A percentile compares a stretch with the other conserved stretches of the same genome.
These are phyloP conservation scores for Noccaea bulbosa DNA, from an alignment of 345 rosid species.

Conservation along the genomic window DNA sequence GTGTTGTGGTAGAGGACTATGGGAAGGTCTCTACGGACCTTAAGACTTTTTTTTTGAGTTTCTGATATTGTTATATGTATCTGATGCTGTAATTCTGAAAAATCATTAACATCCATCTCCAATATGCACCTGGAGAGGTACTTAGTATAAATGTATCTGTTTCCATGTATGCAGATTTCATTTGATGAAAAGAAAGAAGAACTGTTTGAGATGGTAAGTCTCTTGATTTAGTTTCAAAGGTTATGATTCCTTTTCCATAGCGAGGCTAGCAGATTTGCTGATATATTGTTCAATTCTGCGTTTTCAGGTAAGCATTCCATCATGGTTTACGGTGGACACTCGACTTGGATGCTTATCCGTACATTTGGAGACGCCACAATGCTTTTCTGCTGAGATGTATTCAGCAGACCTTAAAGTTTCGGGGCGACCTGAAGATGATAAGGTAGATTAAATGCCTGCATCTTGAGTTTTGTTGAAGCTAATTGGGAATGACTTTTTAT, in stretches of 20 bases:
- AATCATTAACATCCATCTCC: slow-evolving; percentile 18
- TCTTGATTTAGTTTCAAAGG: not conserved
- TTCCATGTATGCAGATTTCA: slow-evolving; percentile 58
- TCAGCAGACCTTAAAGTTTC: slow-evolving; percentile 87
- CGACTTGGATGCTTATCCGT: slow-evolving; percentile 94
- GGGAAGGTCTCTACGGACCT: slow-evolving; percentile 66
- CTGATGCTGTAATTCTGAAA: not conserved
- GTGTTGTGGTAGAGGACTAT: slow-evolving; percentile 83
- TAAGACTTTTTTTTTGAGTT: slow-evolving; percentile 9
- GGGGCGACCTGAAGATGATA: slow-evolving; percentile 97
- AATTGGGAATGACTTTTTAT: not conserved
- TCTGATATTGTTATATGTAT: slow-evolving; percentile 15
- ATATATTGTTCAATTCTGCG: slow-evolving; percentile 22
- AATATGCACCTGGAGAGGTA: slow-evolving; percentile 16
- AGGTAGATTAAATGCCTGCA: slow-evolving; percentile 53
- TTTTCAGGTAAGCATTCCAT: slow-evolving; percentile 93
- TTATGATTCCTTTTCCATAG: slow-evolving; percentile 15
- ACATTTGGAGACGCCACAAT: slow-evolving; percentile 97
- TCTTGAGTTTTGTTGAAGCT: slow-evolving; percentile 25
- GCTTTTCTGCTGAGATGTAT: slow-evolving; percentile 99
- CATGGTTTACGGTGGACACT: slow-evolving; percentile 95
- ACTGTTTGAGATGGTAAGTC: slow-evolving; percentile 87
- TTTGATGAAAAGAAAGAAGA: slow-evolving; percentile 94
- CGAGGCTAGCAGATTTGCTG: slow-evolving; percentile 15
- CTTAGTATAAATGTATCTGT: slow-evolving; percentile 20